phyloP scores from a whole-genome alignment of 345 rosid species.

The Clarkia xantiana region DNA sequence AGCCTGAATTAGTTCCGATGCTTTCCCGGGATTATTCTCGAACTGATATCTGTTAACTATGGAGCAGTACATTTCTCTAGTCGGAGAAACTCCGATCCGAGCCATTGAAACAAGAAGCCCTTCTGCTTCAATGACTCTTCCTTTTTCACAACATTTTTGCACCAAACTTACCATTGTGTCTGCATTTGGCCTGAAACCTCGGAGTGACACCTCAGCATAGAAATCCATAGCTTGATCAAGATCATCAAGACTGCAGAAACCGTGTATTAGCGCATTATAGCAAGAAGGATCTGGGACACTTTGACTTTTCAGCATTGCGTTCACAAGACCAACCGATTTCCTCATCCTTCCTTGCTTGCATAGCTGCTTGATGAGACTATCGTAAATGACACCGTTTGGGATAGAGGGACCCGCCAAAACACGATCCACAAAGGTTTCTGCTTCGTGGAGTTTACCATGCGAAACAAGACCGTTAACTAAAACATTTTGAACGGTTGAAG shows the following conservation, averaged over 20 bases:
- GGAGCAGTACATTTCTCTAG: slow-evolving; percentile 30
- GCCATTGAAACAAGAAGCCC: slow-evolving; percentile 34
- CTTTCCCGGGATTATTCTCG: slow-evolving; percentile 44
- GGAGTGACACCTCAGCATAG: slow-evolving; percentile 46
- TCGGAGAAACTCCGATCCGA: slow-evolving; percentile 38
- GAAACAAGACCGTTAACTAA: slow-evolving; percentile 34
- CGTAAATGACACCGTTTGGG: slow-evolving; percentile 25
- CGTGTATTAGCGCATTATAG: slow-evolving; percentile 39
- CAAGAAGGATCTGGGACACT: slow-evolving; percentile 30
- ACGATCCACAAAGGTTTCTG: slow-evolving; percentile 36
- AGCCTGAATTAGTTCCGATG: slow-evolving; percentile 41
- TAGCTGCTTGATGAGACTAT: slow-evolving; percentile 42
- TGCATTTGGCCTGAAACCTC: slow-evolving; percentile 39
- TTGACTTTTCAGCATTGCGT: slow-evolving; percentile 47
- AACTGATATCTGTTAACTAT: slow-evolving; percentile 33
- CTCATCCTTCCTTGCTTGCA: slow-evolving; percentile 23
- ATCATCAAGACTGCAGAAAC: slow-evolving; percentile 27
- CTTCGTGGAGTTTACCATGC: slow-evolving; percentile 29
- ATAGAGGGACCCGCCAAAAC: slow-evolving; percentile 23
- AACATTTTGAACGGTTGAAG: slow-evolving; percentile 32
- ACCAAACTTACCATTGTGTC: slow-evolving; percentile 34
- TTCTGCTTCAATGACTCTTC: slow-evolving; percentile 39
- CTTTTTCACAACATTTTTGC: slow-evolving; percentile 21
- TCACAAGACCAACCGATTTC: slow-evolving; percentile 47
- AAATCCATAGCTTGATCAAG: slow-evolving; percentile 42